These are phyloP conservation scores for Ogataea zsoltii DNA, from an alignment of 805 yeast species.

Conservation along the genomic window DNA sequence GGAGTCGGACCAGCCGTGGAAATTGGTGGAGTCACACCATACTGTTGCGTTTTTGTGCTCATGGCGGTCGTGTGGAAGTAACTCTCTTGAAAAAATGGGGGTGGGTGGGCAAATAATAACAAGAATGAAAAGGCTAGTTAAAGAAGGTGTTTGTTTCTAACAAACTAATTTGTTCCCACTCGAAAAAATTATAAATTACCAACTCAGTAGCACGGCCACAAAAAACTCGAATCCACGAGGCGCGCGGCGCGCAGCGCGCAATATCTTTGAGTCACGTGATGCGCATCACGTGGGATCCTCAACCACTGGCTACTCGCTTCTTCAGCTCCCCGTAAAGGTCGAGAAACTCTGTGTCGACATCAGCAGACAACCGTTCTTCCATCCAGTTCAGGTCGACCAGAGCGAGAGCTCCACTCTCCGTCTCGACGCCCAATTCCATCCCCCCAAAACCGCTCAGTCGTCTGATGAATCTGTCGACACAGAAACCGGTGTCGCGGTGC, in stretches of 20 bases:
- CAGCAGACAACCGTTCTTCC: no score
- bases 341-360: no score
- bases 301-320: no score
- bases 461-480: background rate
- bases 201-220: no score
- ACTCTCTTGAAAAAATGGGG: slow-evolving; percentile 2
- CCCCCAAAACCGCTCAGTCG: background rate
- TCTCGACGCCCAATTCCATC: background rate
- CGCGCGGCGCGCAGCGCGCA: no score
- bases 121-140: slow-evolving; percentile 1
- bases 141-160: slow-evolving; percentile 4
- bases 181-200: background rate
- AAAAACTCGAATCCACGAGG: no score
- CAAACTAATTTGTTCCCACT: slow-evolving; percentile 4
- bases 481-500: background rate
- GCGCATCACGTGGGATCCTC: no score
- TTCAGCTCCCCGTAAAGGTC: no score
- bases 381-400: background rate
- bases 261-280: no score
- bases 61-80: no score
- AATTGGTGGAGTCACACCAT: slow-evolving; percentile 81
- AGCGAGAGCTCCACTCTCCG: background rate
- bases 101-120: no score
- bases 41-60: slow-evolving; percentile 33
- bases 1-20: slow-evolving; percentile 84